Conservation (phyloP, 2,329 filamentous ascomycete genomes). For the Microdochium nivale region DNA sequence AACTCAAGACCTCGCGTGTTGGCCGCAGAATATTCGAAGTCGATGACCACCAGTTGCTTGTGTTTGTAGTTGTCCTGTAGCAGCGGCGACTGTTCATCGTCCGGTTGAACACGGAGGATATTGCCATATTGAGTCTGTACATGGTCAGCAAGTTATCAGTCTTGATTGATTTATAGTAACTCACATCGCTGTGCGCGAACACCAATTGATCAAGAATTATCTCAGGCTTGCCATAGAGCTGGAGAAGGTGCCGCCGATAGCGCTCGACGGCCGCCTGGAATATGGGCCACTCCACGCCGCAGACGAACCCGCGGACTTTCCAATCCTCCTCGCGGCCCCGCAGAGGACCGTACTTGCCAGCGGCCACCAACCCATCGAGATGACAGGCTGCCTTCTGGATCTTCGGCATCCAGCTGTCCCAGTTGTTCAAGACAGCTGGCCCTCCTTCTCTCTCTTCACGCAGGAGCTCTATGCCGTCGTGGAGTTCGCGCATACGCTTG, state of each 20-base stretch:
- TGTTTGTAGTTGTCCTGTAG: conserved; percentile 86
- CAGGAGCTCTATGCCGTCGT: conserved; percentile 84
- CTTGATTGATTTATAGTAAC: conserved; percentile 18
- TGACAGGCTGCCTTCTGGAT: conserved; percentile 50
- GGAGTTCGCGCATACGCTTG: conserved; percentile 93
- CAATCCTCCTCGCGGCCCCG: conserved; percentile 37
- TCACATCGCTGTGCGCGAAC: conserved; percentile 96
- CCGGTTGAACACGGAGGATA: conserved; percentile 65
- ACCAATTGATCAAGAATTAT: conserved; percentile 68
- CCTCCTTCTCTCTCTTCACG: conserved; percentile 69
- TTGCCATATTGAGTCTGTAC: conserved; percentile 95
- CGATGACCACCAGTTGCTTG: conserved; percentile 93
- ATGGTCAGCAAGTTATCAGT: conserved; percentile 3
- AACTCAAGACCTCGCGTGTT: conserved; percentile 86
- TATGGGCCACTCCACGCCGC: conserved; percentile 71
- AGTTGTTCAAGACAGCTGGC: conserved; percentile 82
- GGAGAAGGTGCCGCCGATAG: conserved; percentile 68
- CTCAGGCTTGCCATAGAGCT: conserved; percentile 58
- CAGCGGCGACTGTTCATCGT: conserved; percentile 73
- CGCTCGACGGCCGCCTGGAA: conserved; percentile 69
- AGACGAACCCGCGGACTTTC: conserved; percentile 67
- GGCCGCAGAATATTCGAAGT: conserved; percentile 93
- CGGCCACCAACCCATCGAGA: conserved; percentile 50
- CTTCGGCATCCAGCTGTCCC: conserved; percentile 80
- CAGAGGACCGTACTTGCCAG: conserved; percentile 21